Evolutionary conservation across 2,329 filamentous ascomycete species (phyloP).

Genomic region (Colletotrichum scovillei): DNA sequence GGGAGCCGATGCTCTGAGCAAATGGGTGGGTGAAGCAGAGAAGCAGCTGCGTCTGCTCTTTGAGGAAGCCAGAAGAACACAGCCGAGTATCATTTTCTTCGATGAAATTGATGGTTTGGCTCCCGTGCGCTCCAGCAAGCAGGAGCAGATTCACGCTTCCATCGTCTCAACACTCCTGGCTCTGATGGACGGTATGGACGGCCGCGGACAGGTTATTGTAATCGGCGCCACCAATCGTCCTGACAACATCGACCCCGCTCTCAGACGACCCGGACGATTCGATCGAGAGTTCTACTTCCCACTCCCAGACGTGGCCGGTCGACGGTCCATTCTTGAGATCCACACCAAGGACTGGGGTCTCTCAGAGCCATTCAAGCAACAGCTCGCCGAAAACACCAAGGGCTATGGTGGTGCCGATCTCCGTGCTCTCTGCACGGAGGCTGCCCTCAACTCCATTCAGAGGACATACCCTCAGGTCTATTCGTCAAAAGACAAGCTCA

Average conservation of each 20-base stretch:
- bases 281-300: slow-evolving; percentile 99
- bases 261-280: slow-evolving; percentile 92
- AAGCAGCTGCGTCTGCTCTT: slow-evolving; percentile 93
- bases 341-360: slow-evolving; percentile 96
- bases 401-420: slow-evolving; percentile 97
- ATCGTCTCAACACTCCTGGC: slow-evolving; percentile 96
- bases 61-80: slow-evolving; percentile 93
- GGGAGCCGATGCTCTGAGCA: slow-evolving; percentile 95
- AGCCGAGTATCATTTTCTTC: slow-evolving; percentile 99
- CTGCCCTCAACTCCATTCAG: slow-evolving; percentile 94
- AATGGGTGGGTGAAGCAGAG: slow-evolving; percentile 99
- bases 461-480: slow-evolving; percentile 97
- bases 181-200: slow-evolving; percentile 98
- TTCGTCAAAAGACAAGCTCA: slow-evolving; percentile 85
- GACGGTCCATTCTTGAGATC: slow-evolving; percentile 91
- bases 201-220: slow-evolving; percentile 97
- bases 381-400: slow-evolving; percentile 89
- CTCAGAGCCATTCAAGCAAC: slow-evolving; percentile 80
- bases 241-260: slow-evolving; percentile 95
- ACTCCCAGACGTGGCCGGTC: slow-evolving; percentile 82
- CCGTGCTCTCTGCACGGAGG: slow-evolving; percentile 93
- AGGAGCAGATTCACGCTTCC: slow-evolving; percentile 98
- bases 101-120: slow-evolving; percentile 98
- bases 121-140: slow-evolving; percentile 95
- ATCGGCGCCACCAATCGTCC: slow-evolving; percentile 98